phyloP scores from a whole-genome alignment of 140 eudicot genomes.

The Anethum foeniculum region DNA sequence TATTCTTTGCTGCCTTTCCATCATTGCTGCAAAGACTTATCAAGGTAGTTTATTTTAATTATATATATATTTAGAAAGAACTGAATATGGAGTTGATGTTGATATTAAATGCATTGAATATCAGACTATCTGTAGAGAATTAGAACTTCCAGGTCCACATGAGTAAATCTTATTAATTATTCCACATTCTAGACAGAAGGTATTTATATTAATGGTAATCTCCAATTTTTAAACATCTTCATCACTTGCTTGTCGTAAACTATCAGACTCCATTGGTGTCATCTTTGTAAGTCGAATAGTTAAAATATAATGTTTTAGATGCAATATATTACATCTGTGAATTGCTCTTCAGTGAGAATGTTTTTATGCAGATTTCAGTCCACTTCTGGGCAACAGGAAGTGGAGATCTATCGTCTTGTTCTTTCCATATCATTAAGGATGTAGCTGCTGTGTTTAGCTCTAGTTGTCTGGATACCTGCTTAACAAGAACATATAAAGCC shows the following conservation, averaged over 20 bases:
- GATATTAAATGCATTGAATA: neutral
- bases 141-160: neutral
- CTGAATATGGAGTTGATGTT: neutral
- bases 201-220: neutral
- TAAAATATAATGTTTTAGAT: neutral
- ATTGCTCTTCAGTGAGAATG: neutral
- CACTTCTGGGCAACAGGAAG: conserved; percentile 86
- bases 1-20: conserved; percentile 75
- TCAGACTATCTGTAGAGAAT: neutral
- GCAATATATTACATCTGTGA: neutral
- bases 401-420: conserved; percentile 44
- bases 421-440: conserved; percentile 57
- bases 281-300: neutral
- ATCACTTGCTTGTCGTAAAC: neutral
- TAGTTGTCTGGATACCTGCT: conserved; percentile 48
- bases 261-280: neutral
- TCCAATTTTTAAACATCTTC: neutral
- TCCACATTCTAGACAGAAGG: neutral
- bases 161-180: neutral
- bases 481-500: conserved; percentile 56
- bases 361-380: conserved; percentile 59
- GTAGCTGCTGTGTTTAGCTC: conserved; percentile 51
- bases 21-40: conserved; percentile 57
- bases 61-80: neutral
- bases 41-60: conserved; percentile 40